Evolutionary conservation across 2,329 filamentous ascomycete genomes (phyloP), one percentile per base, ranked within the genome.

Genomic region (Alternaria arborescens): DNA sequence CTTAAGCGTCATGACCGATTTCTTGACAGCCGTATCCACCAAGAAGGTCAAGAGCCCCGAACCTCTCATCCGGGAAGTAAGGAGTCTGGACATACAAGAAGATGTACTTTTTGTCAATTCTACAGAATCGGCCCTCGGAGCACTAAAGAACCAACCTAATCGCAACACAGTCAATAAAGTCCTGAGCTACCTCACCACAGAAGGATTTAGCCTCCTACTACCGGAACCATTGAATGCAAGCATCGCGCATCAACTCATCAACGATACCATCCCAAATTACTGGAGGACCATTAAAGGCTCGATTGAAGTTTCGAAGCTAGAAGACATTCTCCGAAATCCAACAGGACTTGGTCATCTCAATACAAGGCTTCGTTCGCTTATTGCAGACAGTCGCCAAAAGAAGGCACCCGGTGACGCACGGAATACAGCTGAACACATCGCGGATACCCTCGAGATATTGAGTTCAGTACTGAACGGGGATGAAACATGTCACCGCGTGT

Each of bases 261-360:
- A 86, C 16, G 87, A 89, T 32, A 93, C 91, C 26, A 82, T 93
- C 8, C 91, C 92, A 1, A 91, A 94, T 73, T 97, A 94, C 78
- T 98, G 95, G 94, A 74, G 83, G 3, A 28, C 53, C 4, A 38
- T 71, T n/a, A 58, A 55, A 20, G 26, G 38, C 2, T 56, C 55
- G 5, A 11, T 43, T 20, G 57, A 64, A 12, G 41, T 57, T 24
- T 58, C 62, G 41, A 77, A 86, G 2, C 79, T 98, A 16, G 68
- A 91, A 1, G 77, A 79, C 60, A 92, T 89, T 71, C 80, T 99
- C 5, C 85, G 84, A 58, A 97, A 89, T 72, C 82, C 95, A 16
- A 85, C 89, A 3, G 94, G 93, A 0, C 77, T 97, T 32, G 94
- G 93, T 62, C 90, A 91, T n/a, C 74, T 94, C 28, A 76, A 93